A percentile compares a stretch with the other conserved stretches of the same genome.
Evolutionary conservation across 352 stramenopile genomes (phyloP).

Genomic region (Thalassiosira oceanica): DNA sequence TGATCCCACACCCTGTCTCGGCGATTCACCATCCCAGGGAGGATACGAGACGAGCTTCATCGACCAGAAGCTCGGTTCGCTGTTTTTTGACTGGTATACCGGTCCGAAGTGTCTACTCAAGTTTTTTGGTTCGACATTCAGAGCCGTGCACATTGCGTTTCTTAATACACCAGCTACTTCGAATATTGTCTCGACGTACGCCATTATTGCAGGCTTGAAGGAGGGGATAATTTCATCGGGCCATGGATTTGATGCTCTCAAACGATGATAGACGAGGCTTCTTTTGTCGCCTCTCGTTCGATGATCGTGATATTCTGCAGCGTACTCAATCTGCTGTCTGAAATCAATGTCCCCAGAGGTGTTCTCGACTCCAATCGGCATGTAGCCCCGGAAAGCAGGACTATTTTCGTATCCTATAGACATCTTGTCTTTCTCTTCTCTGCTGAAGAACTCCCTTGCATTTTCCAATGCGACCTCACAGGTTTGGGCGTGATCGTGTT

Average conservation of each 20-base stretch:
- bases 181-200: slow-evolving; percentile 49
- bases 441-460: no score
- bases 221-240: slow-evolving; percentile 50
- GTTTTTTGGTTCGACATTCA: slow-evolving; percentile 51
- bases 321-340: slow-evolving; percentile 74
- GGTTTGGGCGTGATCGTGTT: no score
- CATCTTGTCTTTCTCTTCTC: no score
- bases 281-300: neutral
- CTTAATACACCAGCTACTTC: slow-evolving; percentile 48
- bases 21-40: no score
- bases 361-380: slow-evolving; percentile 72
- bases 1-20: no score
- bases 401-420: slow-evolving; percentile 62
- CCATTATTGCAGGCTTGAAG: slow-evolving; percentile 31
- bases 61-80: slow-evolving; percentile 63
- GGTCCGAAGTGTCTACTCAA: slow-evolving; percentile 42
- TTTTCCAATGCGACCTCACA: no score
- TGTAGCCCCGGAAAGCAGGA: slow-evolving; percentile 68
- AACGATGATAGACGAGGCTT: slow-evolving; percentile 46
- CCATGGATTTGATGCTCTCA: slow-evolving; percentile 58
- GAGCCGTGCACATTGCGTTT: slow-evolving; percentile 60
- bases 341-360: slow-evolving; percentile 62
- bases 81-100: slow-evolving; percentile 4
- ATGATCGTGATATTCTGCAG: slow-evolving; percentile 47
- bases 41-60: slow-evolving; percentile 75